Percentiles rank a stretch among this genome's conserved stretches.
Evolutionary conservation across 1,139 yeast species (phyloP).

Genomic region (Candida pseudoviswanathii): DNA sequence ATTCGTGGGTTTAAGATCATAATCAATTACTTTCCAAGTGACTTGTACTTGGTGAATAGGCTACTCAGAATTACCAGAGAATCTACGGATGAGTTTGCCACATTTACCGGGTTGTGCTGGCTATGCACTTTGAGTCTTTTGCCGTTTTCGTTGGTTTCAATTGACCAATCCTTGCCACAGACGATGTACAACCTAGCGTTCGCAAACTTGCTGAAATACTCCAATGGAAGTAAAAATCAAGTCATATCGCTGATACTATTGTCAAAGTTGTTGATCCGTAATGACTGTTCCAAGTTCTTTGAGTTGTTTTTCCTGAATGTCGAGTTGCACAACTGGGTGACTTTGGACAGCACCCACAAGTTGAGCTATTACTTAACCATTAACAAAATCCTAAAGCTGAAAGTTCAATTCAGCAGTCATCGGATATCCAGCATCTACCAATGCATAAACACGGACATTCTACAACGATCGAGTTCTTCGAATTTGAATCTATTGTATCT

Average conservation of each 20-base stretch:
- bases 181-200: conserved; percentile 37
- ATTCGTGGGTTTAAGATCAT: conserved; percentile 67
- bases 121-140: conserved; percentile 64
- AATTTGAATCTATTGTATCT: conserved; percentile 30
- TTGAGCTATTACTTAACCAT: conserved; percentile 42
- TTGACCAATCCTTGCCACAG: conserved; percentile 36
- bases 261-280: conserved; percentile 38
- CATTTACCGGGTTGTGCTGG: conserved; percentile 71
- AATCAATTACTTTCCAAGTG: conserved; percentile 59
- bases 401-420: conserved; percentile 11
- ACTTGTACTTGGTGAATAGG: conserved; percentile 50
- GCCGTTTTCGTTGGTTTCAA: conserved; percentile 62
- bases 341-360: conserved; percentile 20
- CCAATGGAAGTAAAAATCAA: conserved; percentile 33
- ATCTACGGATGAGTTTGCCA: conserved; percentile 50
- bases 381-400: conserved; percentile 37
- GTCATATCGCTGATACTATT: conserved; percentile 38
- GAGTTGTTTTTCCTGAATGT: conserved; percentile 20
- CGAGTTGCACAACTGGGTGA: conserved; percentile 19
- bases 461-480: conserved; percentile 16
- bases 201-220: conserved; percentile 24
- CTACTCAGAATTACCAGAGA: conserved; percentile 28
- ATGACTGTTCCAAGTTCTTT: conserved; percentile 27
- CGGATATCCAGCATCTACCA: conserved; percentile 20
- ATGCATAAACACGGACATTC: conserved; percentile 14